phyloP scores from a whole-genome alignment of 2,329 filamentous ascomycete genomes.

The Orbilia javanica region DNA sequence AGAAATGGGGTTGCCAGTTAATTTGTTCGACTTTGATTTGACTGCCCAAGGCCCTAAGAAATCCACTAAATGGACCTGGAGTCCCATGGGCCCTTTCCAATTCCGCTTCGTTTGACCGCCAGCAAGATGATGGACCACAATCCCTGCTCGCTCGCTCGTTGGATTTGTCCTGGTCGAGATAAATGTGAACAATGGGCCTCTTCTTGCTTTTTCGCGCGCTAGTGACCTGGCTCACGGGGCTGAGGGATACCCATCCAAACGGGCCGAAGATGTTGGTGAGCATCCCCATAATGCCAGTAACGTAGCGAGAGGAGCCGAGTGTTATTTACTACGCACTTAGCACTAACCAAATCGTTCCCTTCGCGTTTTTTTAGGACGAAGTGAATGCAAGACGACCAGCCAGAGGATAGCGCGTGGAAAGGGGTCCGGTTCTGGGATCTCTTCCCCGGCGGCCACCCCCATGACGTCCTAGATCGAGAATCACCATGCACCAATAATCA shows the following conservation, averaged over 20 bases:
- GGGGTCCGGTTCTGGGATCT: conserved; percentile 45
- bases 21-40: conserved; percentile 40
- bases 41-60: conserved; percentile 31
- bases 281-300: too few relatives aligned
- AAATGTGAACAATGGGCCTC: conserved; percentile 50
- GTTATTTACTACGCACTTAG: too few relatives aligned
- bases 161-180: conserved; percentile 52
- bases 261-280: conserved; percentile 47
- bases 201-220: conserved; percentile 45
- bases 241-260: conserved; percentile 49
- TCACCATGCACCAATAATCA: conserved; percentile 49
- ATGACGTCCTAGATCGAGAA: conserved; percentile 48
- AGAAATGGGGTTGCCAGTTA: conserved; percentile 32
- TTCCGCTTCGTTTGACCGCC: conserved; percentile 34
- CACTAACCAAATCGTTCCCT: background rate
- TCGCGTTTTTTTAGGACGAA: conserved; percentile 15
- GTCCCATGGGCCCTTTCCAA: conserved; percentile 43
- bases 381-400: conserved; percentile 20
- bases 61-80: conserved; percentile 44
- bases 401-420: conserved; percentile 44
- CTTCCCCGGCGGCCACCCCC: conserved; percentile 47
- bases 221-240: conserved; percentile 55
- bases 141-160: conserved; percentile 51
- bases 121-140: conserved; percentile 29
- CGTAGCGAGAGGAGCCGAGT: conserved; percentile 17